phyloP scores from a whole-genome alignment of 805 yeast species.

The Candida wancherniae region DNA sequence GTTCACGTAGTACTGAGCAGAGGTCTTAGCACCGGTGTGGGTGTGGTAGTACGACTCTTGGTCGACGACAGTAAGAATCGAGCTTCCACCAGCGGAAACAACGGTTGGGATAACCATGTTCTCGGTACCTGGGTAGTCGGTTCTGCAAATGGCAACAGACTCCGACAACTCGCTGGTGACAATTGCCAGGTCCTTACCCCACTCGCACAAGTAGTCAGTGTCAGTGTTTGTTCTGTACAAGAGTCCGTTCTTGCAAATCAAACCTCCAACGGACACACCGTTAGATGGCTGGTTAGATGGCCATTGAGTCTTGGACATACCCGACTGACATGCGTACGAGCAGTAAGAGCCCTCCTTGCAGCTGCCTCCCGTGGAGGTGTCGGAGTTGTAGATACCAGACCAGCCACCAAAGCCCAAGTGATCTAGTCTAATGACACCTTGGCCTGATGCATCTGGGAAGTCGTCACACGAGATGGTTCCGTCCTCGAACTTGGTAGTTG shows the following conservation, averaged over 20 bases:
- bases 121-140: constrained; percentile 99
- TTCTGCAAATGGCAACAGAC: constrained; percentile 88
- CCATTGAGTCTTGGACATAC: constrained; percentile 99
- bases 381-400: constrained; percentile 65
- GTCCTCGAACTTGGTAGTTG: constrained; percentile 62
- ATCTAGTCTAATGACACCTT: constrained; percentile 76
- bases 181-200: constrained; percentile 72
- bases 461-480: constrained; percentile 62
- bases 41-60: constrained; percentile 69
- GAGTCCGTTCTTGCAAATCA: constrained; percentile 77
- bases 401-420: constrained; percentile 76
- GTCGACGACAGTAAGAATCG: constrained; percentile 76
- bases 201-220: constrained; percentile 70
- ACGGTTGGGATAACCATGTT: constrained; percentile 95
- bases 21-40: constrained; percentile 79
- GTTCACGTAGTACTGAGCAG: constrained; percentile 96
- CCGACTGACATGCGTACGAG: constrained; percentile 97
- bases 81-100: constrained; percentile 59
- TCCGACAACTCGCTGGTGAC: constrained; percentile 61
- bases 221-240: constrained; percentile 74
- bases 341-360: constrained; percentile 92
- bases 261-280: constrained; percentile 94
- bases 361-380: constrained; percentile 56
- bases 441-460: constrained; percentile 61
- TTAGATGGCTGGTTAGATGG: constrained; percentile 79